Evolutionary conservation across 139 green algal genomes (phyloP).

Genomic region (Asterochloris erici): DNA sequence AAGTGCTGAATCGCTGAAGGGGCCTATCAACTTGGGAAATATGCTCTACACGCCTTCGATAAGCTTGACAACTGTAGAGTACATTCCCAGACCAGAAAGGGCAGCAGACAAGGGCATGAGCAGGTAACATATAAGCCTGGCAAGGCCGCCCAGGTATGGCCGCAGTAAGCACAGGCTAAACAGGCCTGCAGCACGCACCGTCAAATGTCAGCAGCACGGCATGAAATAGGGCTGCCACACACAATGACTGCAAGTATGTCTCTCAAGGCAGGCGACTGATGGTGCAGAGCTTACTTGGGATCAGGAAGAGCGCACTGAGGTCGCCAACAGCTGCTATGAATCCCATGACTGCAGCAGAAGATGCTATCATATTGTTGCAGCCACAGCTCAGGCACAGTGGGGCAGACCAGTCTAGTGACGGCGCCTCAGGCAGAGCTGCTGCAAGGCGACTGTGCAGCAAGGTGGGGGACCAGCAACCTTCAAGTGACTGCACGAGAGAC

Average conservation of each 20-base stretch:
- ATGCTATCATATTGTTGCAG: not conserved
- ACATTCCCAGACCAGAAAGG: slow-evolving; percentile 23
- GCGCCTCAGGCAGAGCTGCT: too few relatives aligned
- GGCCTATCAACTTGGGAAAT: not conserved
- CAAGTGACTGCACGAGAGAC: too few relatives aligned
- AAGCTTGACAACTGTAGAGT: slow-evolving; percentile 16
- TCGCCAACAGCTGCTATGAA: slow-evolving; percentile 38
- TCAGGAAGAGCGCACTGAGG: slow-evolving; percentile 30
- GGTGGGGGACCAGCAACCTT: too few relatives aligned
- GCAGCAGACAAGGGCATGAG: slow-evolving; percentile 15
- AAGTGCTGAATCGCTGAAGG: too few relatives aligned
- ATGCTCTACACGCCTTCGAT: not conserved
- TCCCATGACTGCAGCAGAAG: slow-evolving; percentile 18
- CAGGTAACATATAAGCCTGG: slow-evolving; percentile 10
- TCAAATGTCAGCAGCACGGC: not conserved
- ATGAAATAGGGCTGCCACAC: too few relatives aligned
- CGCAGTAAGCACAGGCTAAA: slow-evolving; percentile 14
- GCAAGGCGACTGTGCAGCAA: too few relatives aligned
- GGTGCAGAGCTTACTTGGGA: slow-evolving; percentile 20
- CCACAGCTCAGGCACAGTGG: not conserved
- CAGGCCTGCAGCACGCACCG: not conserved
- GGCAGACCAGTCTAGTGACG: too few relatives aligned
- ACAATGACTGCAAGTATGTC: not conserved
- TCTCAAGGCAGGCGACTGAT: not conserved
- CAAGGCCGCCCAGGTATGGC: not conserved